Conservation (phyloP, 108 stramenopile species). For the Fistulifera pelliculosa region DNA sequence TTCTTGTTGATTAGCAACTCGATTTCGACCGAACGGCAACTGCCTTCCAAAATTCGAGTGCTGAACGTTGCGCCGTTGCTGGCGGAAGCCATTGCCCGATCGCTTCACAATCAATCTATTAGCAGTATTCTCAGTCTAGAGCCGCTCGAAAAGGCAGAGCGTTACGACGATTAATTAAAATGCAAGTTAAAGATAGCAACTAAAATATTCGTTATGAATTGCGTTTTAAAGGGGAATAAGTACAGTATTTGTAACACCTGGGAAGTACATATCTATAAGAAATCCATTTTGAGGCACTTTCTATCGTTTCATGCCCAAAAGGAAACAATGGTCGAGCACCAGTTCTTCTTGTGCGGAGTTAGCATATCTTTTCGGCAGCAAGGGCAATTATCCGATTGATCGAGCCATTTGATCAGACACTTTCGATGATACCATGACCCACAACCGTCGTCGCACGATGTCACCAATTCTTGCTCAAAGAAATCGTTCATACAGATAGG, state of each 20-base stretch:
- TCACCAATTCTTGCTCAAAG: conserved; percentile 2
- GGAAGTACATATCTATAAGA: background rate
- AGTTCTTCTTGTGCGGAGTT: background rate
- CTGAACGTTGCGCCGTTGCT: conserved; percentile 82
- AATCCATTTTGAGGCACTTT: background rate
- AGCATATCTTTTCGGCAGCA: conserved; percentile 9
- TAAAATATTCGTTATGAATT: background rate
- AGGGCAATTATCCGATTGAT: conserved; percentile 2
- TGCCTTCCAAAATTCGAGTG: conserved; percentile 66
- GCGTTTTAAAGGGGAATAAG: background rate
- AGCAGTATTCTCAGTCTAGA: conserved; percentile 63
- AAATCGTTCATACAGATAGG: conserved; percentile 7
- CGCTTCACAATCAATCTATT: conserved; percentile 68
- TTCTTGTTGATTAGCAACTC: conserved; percentile 81
- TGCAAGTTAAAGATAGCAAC: background rate
- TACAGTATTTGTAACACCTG: background rate
- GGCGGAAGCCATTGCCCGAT: conserved; percentile 79
- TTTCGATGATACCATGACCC: conserved; percentile 2
- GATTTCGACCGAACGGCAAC: conserved; percentile 23
- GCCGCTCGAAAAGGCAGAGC: conserved; percentile 19
- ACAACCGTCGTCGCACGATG: conserved; percentile 6
- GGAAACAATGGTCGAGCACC: background rate
- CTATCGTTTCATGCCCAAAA: conserved; percentile 3
- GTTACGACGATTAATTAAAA: conserved; percentile 26
- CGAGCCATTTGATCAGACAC: conserved; percentile 8